Percentiles rank a stretch among this genome's conserved stretches.
Conservation (phyloP, 2,329 filamentous ascomycete genomes). For the Alternaria brassicae region DNA sequence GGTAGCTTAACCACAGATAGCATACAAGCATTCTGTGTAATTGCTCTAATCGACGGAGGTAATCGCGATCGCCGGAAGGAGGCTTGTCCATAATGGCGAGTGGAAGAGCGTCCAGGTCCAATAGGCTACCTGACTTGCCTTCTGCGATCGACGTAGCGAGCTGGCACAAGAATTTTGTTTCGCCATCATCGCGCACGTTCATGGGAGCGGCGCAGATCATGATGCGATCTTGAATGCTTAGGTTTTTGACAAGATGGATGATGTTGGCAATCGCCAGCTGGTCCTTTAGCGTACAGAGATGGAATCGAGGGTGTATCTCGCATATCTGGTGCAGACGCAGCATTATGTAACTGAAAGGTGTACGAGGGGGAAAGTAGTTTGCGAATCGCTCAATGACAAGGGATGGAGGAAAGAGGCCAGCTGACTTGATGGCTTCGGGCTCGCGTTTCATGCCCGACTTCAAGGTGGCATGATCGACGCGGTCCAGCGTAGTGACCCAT, state of each 20-base stretch:
- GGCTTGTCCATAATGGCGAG: constrained; percentile 74
- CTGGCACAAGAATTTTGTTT: constrained; percentile 62
- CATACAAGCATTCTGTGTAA: constrained; percentile 83
- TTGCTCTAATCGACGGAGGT: constrained; percentile 73
- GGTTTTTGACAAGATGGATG: constrained; percentile 71
- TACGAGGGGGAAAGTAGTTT: constrained; percentile 79
- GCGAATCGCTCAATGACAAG: constrained; percentile 77
- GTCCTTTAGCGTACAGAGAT: constrained; percentile 70
- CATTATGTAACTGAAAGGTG: constrained; percentile 84
- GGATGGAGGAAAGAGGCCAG: constrained; percentile 77
- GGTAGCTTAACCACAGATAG: constrained; percentile 93
- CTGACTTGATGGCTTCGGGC: constrained; percentile 70
- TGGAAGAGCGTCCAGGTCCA: constrained; percentile 73
- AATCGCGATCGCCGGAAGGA: constrained; percentile 57
- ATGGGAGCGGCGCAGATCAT: constrained; percentile 77
- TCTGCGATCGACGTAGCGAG: constrained; percentile 74
- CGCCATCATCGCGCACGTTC: constrained; percentile 58
- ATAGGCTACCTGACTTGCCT: constrained; percentile 69
- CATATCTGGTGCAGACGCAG: constrained; percentile 75
- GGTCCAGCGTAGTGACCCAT: constrained; percentile 78
- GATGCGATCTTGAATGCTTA: constrained; percentile 77
- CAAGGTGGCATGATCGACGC: constrained; percentile 70
- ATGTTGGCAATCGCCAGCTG: constrained; percentile 72
- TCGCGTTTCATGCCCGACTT: constrained; percentile 68
- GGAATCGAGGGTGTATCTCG: constrained; percentile 69